Evolutionary conservation across 164 flowering plant species (phyloP).

Genomic region (Cinnamomum chago): DNA sequence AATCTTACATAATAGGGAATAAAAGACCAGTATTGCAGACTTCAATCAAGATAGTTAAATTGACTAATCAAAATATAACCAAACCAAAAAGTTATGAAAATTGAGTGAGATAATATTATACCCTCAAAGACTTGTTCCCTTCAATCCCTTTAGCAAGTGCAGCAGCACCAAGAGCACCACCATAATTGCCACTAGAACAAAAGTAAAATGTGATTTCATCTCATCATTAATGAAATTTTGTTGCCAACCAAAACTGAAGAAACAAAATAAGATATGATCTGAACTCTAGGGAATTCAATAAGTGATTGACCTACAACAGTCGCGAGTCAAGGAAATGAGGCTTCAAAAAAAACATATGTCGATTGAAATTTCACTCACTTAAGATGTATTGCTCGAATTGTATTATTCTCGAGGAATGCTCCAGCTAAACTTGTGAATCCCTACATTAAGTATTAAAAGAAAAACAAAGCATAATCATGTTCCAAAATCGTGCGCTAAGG

Average conservation of each 20-base stretch:
- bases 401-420: constrained; percentile 77
- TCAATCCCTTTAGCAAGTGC: constrained; percentile 90
- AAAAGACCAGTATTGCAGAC: not conserved
- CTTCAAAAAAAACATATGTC: not conserved
- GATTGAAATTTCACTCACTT: constrained; percentile 52
- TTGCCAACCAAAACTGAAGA: not conserved
- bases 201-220: constrained; percentile 7
- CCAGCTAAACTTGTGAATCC: constrained; percentile 92
- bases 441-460: constrained; percentile 53
- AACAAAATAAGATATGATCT: not conserved
- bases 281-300: not conserved
- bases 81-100: not conserved
- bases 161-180: constrained; percentile 92
- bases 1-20: not conserved
- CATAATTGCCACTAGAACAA: constrained; percentile 80
- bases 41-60: not conserved
- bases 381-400: constrained; percentile 56
- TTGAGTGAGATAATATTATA: constrained; percentile 19
- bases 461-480: constrained; percentile 1
- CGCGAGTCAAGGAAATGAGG: not conserved
- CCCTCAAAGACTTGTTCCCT: constrained; percentile 87
- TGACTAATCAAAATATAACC: not conserved
- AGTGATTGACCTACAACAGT: not conserved
- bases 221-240: not conserved
- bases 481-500: not conserved